Evolutionary conservation across 2,329 filamentous ascomycete species (phyloP).

Genomic region (Cadophora malorum): DNA sequence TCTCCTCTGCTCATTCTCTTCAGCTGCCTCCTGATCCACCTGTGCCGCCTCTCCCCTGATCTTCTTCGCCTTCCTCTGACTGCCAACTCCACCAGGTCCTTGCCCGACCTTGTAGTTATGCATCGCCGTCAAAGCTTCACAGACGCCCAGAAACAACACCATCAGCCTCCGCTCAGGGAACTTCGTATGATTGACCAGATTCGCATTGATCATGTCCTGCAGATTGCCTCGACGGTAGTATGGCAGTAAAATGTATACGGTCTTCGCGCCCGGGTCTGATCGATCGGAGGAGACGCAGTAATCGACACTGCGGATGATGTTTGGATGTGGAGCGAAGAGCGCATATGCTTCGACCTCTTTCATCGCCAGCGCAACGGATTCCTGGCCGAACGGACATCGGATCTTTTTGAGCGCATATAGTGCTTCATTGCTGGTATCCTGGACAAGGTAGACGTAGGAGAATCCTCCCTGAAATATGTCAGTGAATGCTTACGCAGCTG

Average conservation of each 20-base stretch:
- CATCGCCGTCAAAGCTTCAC: conserved; percentile 86
- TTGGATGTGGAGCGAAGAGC: conserved; percentile 80
- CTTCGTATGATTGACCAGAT: conserved; percentile 89
- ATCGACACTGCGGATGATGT: conserved; percentile 87
- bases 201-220: conserved; percentile 98
- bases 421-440: conserved; percentile 83
- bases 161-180: conserved; percentile 91
- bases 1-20: conserved; percentile 46
- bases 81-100: conserved; percentile 57
- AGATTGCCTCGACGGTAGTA: conserved; percentile 96
- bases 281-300: conserved; percentile 81
- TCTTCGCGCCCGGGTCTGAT: conserved; percentile 75
- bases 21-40: conserved; percentile 51
- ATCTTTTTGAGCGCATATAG: conserved; percentile 98
- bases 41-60: conserved; percentile 45
- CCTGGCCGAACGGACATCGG: conserved; percentile 94
- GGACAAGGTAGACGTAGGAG: conserved; percentile 98
- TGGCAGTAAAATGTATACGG: conserved; percentile 93
- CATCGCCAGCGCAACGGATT: conserved; percentile 92
- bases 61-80: conserved; percentile 55
- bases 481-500: conserved; percentile 25
- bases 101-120: conserved; percentile 80
- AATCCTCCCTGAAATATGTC: conserved; percentile 76
- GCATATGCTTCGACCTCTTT: conserved; percentile 97
- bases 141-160: conserved; percentile 90